phyloP scores from a whole-genome alignment of 2,329 filamentous ascomycete species.

The Cercospora zeae-maydis region DNA sequence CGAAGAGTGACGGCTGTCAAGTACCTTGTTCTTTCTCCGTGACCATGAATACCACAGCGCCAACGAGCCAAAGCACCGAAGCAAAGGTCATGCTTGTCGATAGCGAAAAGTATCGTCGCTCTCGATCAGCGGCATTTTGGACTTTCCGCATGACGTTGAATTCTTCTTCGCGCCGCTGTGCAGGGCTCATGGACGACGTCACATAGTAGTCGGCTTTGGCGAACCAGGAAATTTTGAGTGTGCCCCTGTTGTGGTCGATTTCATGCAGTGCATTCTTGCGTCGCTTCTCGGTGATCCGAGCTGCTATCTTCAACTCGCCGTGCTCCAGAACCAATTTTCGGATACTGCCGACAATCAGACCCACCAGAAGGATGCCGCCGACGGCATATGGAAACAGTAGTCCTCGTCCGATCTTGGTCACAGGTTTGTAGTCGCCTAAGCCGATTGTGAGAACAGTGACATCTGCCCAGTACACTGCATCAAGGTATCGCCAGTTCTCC shows the following conservation, averaged over 20 bases:
- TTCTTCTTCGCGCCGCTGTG: constrained; percentile 47
- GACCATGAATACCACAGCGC: constrained; percentile 50
- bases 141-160: constrained; percentile 50
- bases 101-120: constrained; percentile 44
- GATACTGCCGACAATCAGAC: constrained; percentile 55
- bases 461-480: constrained; percentile 55
- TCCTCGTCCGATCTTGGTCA: constrained; percentile 49
- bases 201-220: constrained; percentile 42
- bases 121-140: constrained; percentile 40
- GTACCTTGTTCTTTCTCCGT: constrained; percentile 44
- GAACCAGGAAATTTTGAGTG: constrained; percentile 44
- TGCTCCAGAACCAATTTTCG: constrained; percentile 50
- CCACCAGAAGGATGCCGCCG: constrained; percentile 53
- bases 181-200: constrained; percentile 37
- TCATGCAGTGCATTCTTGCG: constrained; percentile 43
- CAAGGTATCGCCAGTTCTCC: constrained; percentile 53
- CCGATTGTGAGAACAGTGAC: constrained; percentile 56
- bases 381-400: constrained; percentile 55
- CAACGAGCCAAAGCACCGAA: constrained; percentile 47
- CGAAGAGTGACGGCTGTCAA: no score
- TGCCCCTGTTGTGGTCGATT: constrained; percentile 40
- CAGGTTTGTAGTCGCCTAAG: constrained; percentile 50
- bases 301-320: constrained; percentile 50
- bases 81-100: constrained; percentile 39
- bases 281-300: constrained; percentile 49